These are phyloP conservation scores for Cryptococcus jaspeensis DNA, from an alignment of 1,284 basidiomycete species.

Conservation along the genomic window DNA sequence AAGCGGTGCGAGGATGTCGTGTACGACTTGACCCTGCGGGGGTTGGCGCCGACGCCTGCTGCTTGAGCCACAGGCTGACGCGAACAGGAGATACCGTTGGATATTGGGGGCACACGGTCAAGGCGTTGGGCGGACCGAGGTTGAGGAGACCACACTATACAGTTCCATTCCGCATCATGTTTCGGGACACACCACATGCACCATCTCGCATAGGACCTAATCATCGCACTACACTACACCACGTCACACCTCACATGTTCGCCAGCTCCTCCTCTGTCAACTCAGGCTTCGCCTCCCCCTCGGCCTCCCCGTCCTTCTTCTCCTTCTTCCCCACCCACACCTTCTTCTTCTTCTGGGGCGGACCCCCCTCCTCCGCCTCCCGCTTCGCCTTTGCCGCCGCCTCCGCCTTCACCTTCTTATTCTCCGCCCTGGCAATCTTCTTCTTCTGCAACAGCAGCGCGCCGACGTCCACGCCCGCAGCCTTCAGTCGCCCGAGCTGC, in stretches of 20 bases:
- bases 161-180: background rate
- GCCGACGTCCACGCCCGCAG: slow-evolving; percentile 43
- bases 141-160: no score
- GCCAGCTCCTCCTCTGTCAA: slow-evolving; percentile 12
- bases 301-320: slow-evolving; percentile 2
- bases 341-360: slow-evolving; percentile 11
- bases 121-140: background rate
- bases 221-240: background rate
- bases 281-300: slow-evolving; percentile 6
- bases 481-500: slow-evolving; percentile 45
- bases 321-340: slow-evolving; percentile 1
- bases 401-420: slow-evolving; percentile 9
- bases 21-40: slow-evolving; percentile 49
- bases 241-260: background rate
- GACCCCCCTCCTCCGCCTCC: slow-evolving; percentile 2
- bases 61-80: background rate
- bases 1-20: slow-evolving; percentile 53
- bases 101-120: background rate
- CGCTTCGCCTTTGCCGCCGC: slow-evolving; percentile 14
- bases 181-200: background rate
- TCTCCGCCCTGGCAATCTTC: slow-evolving; percentile 22
- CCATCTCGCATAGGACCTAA: background rate
- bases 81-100: background rate
- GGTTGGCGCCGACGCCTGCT: slow-evolving; percentile 20
- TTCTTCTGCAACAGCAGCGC: slow-evolving; percentile 26